Evolutionary conservation across 2,329 filamentous ascomycete genomes (phyloP).

Genomic region (Claviceps citrina): DNA sequence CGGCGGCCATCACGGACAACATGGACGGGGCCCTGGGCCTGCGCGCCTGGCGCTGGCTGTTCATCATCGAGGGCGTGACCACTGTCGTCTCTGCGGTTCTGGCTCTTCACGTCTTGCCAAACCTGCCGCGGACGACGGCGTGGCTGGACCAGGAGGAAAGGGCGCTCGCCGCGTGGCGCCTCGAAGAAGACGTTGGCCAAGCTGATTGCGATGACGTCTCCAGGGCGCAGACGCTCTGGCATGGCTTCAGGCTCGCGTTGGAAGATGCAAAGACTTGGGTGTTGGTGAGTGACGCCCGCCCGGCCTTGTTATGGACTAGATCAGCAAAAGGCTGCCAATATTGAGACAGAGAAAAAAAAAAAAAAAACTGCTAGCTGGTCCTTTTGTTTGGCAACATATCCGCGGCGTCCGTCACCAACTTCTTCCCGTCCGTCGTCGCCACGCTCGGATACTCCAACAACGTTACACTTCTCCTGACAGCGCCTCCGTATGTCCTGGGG

Average conservation of each 20-base stretch:
- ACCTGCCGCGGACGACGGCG: slow-evolving; percentile 26
- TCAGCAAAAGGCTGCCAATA: no score
- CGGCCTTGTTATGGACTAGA: no score
- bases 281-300: slow-evolving; percentile 29
- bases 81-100: slow-evolving; percentile 28
- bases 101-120: slow-evolving; percentile 37
- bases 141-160: slow-evolving; percentile 31
- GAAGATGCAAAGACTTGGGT: slow-evolving; percentile 45
- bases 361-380: slow-evolving; percentile 24
- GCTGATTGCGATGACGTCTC: slow-evolving; percentile 46
- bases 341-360: no score
- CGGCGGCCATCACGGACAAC: slow-evolving; percentile 23
- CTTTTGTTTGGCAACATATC: slow-evolving; percentile 42
- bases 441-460: slow-evolving; percentile 49
- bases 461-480: slow-evolving; percentile 45
- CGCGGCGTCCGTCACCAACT: slow-evolving; percentile 47
- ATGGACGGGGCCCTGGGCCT: slow-evolving; percentile 15
- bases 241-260: slow-evolving; percentile 40
- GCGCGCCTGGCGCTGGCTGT: slow-evolving; percentile 19
- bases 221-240: slow-evolving; percentile 37
- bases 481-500: slow-evolving; percentile 48
- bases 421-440: slow-evolving; percentile 55
- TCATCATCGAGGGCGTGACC: slow-evolving; percentile 17
- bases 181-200: slow-evolving; percentile 49
- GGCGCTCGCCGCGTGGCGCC: slow-evolving; percentile 42